Conservation (phyloP, 2,329 filamentous ascomycete species). For the Ceratocystis alfenasii region DNA sequence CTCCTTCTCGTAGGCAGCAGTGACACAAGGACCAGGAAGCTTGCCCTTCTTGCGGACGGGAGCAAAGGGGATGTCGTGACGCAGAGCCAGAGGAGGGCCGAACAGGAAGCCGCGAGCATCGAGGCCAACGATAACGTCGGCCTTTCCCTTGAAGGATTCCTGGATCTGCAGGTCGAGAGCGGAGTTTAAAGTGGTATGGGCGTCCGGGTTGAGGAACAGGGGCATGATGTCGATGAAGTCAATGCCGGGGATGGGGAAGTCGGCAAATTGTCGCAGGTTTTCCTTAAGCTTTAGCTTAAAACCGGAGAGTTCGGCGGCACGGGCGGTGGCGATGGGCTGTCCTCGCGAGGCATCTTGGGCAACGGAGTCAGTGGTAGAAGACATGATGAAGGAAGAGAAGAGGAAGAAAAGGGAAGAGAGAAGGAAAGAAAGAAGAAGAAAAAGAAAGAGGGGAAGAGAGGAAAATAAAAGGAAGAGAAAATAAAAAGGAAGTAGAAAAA, state of each 20-base stretch:
- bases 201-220: conserved; percentile 66
- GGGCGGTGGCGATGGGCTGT: conserved; percentile 50
- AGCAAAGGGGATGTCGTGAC: conserved; percentile 74
- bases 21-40: conserved; percentile 78
- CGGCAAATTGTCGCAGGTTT: conserved; percentile 71
- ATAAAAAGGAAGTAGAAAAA: conserved; percentile 12
- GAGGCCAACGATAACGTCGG: conserved; percentile 84
- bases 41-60: conserved; percentile 93
- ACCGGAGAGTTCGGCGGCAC: conserved; percentile 53
- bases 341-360: conserved; percentile 49
- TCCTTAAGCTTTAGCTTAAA: conserved; percentile 58
- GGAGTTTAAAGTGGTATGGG: conserved; percentile 66
- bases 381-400: conserved; percentile 27
- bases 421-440: conserved; percentile 26
- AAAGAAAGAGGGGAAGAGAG: background rate
- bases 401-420: conserved; percentile 27
- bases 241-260: conserved; percentile 87
- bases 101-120: conserved; percentile 95
- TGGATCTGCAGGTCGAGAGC: conserved; percentile 75
- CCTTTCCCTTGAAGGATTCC: conserved; percentile 51
- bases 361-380: conserved; percentile 27
- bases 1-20: conserved; percentile 83
- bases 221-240: conserved; percentile 97
- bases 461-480: conserved; percentile 6
- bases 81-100: conserved; percentile 75